Conservation (phyloP, 2,329 filamentous ascomycete genomes). For the Paramyrothecium roridum region DNA sequence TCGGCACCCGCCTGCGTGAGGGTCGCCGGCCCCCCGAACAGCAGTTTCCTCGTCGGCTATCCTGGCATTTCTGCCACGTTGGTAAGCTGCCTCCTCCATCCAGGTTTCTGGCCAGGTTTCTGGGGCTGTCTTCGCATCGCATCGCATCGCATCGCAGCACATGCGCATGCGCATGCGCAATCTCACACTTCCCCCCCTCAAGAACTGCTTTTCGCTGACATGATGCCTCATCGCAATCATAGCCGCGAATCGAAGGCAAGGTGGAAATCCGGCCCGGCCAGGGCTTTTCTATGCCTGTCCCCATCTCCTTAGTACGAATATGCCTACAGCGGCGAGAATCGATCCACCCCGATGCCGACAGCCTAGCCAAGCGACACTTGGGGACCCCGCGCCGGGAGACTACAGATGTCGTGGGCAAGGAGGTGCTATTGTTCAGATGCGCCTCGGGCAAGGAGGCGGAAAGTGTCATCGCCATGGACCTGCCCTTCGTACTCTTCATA, state of each 20-base stretch:
- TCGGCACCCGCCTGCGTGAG: constrained; percentile 60
- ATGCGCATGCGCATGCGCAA: too few relatives aligned
- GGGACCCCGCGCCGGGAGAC: constrained; percentile 88
- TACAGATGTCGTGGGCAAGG: constrained; percentile 90
- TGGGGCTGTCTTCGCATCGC: too few relatives aligned
- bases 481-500: constrained; percentile 96
- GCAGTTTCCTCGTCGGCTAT: constrained; percentile 94
- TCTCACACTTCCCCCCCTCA: constrained; percentile 8
- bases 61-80: constrained; percentile 96
- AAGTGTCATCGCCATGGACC: constrained; percentile 89
- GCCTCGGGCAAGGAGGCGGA: constrained; percentile 80
- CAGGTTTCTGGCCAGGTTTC: too few relatives aligned
- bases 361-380: constrained; percentile 86
- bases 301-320: constrained; percentile 90
- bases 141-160: too few relatives aligned
- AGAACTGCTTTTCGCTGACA: constrained; percentile 11
- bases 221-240: constrained; percentile 7
- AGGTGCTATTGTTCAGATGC: constrained; percentile 88
- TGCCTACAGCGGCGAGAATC: constrained; percentile 90
- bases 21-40: constrained; percentile 95
- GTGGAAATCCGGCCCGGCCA: constrained; percentile 89
- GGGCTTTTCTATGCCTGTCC: constrained; percentile 84
- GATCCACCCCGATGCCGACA: constrained; percentile 94
- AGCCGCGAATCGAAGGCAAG: constrained; percentile 97
- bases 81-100: constrained; percentile 54